Evolutionary conservation across 78 protist species (phyloP).

Genomic region (Mastigamoeba balamuthi): DNA sequence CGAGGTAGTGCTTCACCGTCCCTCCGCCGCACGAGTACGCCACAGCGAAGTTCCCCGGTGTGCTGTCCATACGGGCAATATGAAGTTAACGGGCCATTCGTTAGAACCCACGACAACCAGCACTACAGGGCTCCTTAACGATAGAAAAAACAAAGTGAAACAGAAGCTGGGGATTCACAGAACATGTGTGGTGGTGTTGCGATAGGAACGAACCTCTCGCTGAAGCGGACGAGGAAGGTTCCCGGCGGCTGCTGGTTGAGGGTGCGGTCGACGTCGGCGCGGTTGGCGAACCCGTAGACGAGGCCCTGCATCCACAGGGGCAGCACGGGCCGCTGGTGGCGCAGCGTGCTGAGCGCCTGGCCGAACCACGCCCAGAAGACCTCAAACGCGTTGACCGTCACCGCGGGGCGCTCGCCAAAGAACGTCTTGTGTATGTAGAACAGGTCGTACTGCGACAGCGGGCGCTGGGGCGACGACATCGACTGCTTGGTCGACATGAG

Average conservation of each 20-base stretch:
- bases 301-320: conserved; percentile 47
- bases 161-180: background rate
- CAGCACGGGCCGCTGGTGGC: conserved; percentile 46
- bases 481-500: conserved; percentile 36
- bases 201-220: conserved; percentile 20
- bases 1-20: conserved; percentile 42
- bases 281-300: conserved; percentile 41
- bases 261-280: conserved; percentile 42
- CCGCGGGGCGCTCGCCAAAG: conserved; percentile 37
- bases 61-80: no score
- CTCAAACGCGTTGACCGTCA: conserved; percentile 45
- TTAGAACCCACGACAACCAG: no score
- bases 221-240: conserved; percentile 41
- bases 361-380: conserved; percentile 54
- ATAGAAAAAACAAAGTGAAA: background rate
- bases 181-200: background rate
- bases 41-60: conserved; percentile 49
- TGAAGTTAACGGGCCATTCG: no score
- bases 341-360: conserved; percentile 33
- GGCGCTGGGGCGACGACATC: conserved; percentile 38
- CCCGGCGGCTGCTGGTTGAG: conserved; percentile 39
- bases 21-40: conserved; percentile 33
- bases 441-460: conserved; percentile 33
- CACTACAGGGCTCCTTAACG: no score
- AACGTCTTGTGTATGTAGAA: conserved; percentile 43